phyloP scores from a whole-genome alignment of 2,329 filamentous ascomycete genomes.

The Nemania serpens region DNA sequence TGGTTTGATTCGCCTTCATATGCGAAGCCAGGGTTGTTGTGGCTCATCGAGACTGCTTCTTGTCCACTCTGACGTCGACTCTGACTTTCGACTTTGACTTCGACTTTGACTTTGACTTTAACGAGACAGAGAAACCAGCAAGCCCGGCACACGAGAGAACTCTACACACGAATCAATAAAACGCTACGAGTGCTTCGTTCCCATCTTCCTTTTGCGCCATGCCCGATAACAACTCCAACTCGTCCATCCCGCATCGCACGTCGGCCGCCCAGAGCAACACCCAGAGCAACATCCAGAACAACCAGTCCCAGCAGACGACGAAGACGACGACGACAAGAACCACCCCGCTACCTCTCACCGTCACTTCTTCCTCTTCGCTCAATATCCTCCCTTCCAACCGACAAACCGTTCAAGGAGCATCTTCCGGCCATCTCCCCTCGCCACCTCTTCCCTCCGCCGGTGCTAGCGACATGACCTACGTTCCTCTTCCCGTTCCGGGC shows the following conservation, averaged over 20 bases:
- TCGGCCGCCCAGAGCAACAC: constrained; percentile 39
- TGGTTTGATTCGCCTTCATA: too few species aligned
- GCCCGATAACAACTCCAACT: constrained; percentile 59
- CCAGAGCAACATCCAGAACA: too few species aligned
- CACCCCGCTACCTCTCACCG: constrained; percentile 25
- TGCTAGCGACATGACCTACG: constrained; percentile 35
- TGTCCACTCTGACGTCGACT: too few species aligned
- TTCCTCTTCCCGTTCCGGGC: constrained; percentile 29
- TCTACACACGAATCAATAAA: too few species aligned
- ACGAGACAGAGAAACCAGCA: too few species aligned
- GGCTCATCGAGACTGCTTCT: too few species aligned
- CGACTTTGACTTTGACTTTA: too few species aligned
- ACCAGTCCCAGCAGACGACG: too few species aligned
- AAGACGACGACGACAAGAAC: too few species aligned
- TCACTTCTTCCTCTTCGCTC: constrained; percentile 49
- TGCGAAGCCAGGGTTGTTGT: too few species aligned
- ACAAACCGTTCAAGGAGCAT: constrained; percentile 49
- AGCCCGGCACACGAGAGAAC: too few species aligned
- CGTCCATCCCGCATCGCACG: constrained; percentile 48
- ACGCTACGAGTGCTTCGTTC: background rate
- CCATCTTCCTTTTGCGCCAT: constrained; percentile 20
- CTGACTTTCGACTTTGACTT: too few species aligned
- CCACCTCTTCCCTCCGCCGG: constrained; percentile 31
- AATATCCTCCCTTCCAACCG: constrained; percentile 62
- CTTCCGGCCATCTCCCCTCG: constrained; percentile 43